Base-by-base conservation (phyloP, 2,329 filamentous ascomycete species). In the Triangularia verruculosa region DNA sequence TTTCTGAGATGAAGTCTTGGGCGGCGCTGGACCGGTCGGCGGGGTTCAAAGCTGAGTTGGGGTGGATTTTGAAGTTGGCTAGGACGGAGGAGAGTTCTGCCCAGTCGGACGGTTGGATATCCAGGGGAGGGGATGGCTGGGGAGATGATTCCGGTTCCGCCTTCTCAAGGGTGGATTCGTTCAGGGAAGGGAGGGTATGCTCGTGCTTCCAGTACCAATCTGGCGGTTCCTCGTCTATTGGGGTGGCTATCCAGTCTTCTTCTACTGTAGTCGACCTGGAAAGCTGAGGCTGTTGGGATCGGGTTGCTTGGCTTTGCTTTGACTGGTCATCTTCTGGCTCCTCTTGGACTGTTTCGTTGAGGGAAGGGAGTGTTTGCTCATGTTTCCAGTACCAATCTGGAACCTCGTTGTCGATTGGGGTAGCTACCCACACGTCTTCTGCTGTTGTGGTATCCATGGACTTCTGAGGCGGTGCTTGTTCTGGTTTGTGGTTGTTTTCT, bases 1-100 rank as follows among this genome's bases (percentile, higher is more conserved):
- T 58, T 34, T 68, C 62, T 7, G 61, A 24, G 2, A 43, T 24
- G 25, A 12, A 20, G 12, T 57, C 58, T 4, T 59, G 54, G 22
- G 4, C 22, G 15, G 11, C 22, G 3, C 2, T 20, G 3, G 4
- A 3, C 43, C 43, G 43, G 11, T 4, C 27, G 20, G 4, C 47
- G 17, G 58, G 47, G 32, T 64, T 61, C 27, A 66, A 32, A 9
- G 64, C 43, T 22, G 66, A 65, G 30, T 54, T 59, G 5, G 66
- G 64, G 13, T 64, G 65, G 11, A 39, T 60, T 20, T 55, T 63
- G 1, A 70, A 34, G 1, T 57, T 60, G 9, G 65, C 60, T 5
- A 69, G 32, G 3, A 65, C 61, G 4, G 51, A 22, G 9, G 64
- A 58, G 15, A 70, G 47, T 3, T 64, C 64, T 39, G 60, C 57